Evolutionary conservation across 345 rosid genomes (phyloP), one percentile per base, ranked within the genome.

Genomic region (Syzygium grande): DNA sequence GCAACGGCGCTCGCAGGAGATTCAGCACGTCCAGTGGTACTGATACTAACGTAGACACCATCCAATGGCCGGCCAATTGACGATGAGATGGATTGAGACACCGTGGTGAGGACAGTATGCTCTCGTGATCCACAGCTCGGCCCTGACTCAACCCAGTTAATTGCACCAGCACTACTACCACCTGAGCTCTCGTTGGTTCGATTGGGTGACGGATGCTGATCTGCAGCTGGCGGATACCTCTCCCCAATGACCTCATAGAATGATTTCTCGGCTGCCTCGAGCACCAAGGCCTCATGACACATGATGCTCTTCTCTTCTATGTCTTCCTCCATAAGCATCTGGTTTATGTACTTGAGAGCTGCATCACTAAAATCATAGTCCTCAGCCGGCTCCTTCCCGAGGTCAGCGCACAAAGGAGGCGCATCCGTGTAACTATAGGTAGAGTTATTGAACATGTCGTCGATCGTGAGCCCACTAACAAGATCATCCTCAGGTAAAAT

Each of bases 321-420:
- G 86, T 94, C 94, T 89, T 93, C 96, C 88, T 94, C 95, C 97
- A 94, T 90, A 55, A 95, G 94, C 89, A 95, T 93, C 88, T 90
- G 87, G 51, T 23, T 92, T 22, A 93, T 92, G 84, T 91, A 94
- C 90, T 87, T 93, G 11, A 95, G 93, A 89, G 90, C 94, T 65
- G 87, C 94, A 84, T 95, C 95, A 65, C 91, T 92, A 52, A 92
- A 93, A 86, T 93, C 94, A 87, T 80, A 91, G 89, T 93, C 95
- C 52, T 92, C 93, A 19, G 46, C 90, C 2, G 85, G 80, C 4
- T 90, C 87, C 51, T 73, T 38, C 1, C 15, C 58, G 21, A 85
- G 41, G 87, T 73, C 87, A 38, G 89, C 88, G 2, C 84, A 90
- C 85, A 46, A 34, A 78, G 46, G 85, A 86, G 92, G 89, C 49